phyloP scores from a whole-genome alignment of 2,329 filamentous ascomycete genomes.

The Colletotrichum sp. region DNA sequence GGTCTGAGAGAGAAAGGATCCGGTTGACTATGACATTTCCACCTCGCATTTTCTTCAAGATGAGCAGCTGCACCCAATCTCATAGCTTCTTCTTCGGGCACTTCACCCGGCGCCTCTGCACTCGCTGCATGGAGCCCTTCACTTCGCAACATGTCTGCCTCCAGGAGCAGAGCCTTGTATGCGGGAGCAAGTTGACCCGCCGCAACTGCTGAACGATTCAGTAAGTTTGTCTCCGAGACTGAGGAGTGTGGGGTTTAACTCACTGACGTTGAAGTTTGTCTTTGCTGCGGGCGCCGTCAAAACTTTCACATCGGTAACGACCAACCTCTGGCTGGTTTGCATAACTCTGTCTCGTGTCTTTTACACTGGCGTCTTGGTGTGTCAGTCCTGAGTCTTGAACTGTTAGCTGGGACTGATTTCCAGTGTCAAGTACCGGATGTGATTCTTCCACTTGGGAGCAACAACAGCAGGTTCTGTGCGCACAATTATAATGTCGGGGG shows the following conservation, averaged over 20 bases:
- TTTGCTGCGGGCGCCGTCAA: not conserved
- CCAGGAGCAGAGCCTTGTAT: not conserved
- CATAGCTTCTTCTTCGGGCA: not conserved
- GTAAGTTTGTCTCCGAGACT: not conserved
- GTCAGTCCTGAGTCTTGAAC: not conserved
- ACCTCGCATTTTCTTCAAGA: not conserved
- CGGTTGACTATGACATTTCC: not conserved
- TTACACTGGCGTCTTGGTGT: not conserved
- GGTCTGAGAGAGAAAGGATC: not conserved
- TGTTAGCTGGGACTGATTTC: not conserved
- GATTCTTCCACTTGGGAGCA: not conserved
- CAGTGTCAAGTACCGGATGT: not conserved
- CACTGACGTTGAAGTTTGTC: not conserved
- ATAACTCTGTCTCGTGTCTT: not conserved
- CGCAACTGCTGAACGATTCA: not conserved
- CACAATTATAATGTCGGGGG: not conserved
- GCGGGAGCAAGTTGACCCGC: not conserved
- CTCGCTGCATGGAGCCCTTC: constrained; percentile 22
- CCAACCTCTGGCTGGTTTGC: not conserved
- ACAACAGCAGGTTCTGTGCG: not conserved
- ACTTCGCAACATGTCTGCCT: constrained; percentile 20
- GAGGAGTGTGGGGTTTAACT: not conserved
- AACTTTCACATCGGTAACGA: not conserved
- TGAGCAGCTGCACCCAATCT: not conserved
- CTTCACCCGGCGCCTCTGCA: constrained; percentile 16